Base-by-base conservation (phyloP, 2,329 filamentous ascomycete genomes). In the Ascomycota sp. region DNA sequence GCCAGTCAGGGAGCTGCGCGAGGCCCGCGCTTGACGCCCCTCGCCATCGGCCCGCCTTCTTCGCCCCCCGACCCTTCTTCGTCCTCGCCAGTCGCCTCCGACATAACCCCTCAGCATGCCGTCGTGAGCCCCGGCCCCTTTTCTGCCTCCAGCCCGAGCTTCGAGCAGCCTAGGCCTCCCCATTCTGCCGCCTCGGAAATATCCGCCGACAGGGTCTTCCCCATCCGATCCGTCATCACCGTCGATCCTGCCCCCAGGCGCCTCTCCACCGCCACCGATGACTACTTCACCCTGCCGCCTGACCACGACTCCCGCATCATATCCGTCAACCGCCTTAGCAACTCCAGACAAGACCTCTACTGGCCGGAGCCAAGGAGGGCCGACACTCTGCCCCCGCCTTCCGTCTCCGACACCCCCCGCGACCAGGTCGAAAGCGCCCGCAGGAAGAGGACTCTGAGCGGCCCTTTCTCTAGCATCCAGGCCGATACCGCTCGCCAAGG, bases 211-310 rank as follows among this genome's bases (percentile, higher is more conserved):
- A 65, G 76, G 32, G 75, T 86, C 5, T 86, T 79, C 33, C 79
- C 79, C n/a, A 77, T 86, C 21, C 69, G 77, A 29, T 83, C 77
- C n/a, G 73, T 80, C 26, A 60, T 86, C 17, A 78, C 69, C 6
- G 68, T 85, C 25, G 72, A 79, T 39, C 67, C 68, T 6, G 32
- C 34, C n/a, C 51, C 48, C 29, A 40, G 38, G 30, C 48, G 52
- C 54, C 60, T 8, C 12, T 27, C 27, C 5, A 20, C 43, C 36
- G 41, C 49, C 5, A 43, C 39, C 27, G 55, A 59, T 8, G 53
- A 55, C n/a, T 52, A 53, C 34, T 52, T 55, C 29, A 39, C 48
- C 7, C 43, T 47, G 26, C 30, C 41, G 35, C 43, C 49, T 17
- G 45, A 53, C 19, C 41, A 44, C 15, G 51, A 44, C 20, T 35